A percentile compares a stretch with the other conserved stretches of the same genome.
Conservation (phyloP, 163 green algal species). For the Scenedesmus sp. region DNA sequence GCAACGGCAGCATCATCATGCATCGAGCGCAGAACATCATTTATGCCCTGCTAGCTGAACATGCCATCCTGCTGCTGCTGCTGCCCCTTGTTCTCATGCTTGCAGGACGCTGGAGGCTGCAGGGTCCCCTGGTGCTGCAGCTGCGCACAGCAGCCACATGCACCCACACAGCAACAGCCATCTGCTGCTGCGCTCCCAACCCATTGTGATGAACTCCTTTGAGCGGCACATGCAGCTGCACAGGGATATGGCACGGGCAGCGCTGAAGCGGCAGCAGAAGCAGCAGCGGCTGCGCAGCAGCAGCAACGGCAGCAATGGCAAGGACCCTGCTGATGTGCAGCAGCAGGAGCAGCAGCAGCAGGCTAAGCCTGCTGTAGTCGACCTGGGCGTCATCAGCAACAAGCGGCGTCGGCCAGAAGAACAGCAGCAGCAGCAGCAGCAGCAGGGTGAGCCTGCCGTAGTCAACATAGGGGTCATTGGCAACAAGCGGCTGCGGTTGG, state of each 20-base stretch:
- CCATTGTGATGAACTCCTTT: neutral
- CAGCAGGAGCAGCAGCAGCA: constrained; percentile 20
- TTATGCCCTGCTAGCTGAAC: neutral
- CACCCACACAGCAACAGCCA: constrained; percentile 13
- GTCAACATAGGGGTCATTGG: neutral
- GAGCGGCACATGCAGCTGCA: constrained; percentile 51
- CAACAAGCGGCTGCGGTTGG: constrained; percentile 3
- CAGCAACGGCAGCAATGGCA: neutral
- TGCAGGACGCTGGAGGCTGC: constrained; percentile 16
- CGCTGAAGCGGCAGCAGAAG: constrained; percentile 1
- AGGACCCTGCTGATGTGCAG: neutral
- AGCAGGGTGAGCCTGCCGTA: neutral
- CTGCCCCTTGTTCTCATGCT: neutral
- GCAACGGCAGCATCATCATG: neutral
- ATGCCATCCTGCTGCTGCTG: neutral
- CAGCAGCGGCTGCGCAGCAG: neutral
- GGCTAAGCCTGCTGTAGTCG: neutral
- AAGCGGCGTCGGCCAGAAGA: neutral
- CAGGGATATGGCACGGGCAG: neutral
- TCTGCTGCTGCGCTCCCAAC: constrained; percentile 14
- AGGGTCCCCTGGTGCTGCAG: neutral
- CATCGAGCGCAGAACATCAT: neutral
- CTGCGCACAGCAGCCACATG: neutral
- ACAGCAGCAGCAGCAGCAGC: constrained; percentile 34
- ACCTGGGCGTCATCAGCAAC: neutral